Conservation (phyloP, 768 basidiomycete genomes). For the Sarcodon aspratus region DNA sequence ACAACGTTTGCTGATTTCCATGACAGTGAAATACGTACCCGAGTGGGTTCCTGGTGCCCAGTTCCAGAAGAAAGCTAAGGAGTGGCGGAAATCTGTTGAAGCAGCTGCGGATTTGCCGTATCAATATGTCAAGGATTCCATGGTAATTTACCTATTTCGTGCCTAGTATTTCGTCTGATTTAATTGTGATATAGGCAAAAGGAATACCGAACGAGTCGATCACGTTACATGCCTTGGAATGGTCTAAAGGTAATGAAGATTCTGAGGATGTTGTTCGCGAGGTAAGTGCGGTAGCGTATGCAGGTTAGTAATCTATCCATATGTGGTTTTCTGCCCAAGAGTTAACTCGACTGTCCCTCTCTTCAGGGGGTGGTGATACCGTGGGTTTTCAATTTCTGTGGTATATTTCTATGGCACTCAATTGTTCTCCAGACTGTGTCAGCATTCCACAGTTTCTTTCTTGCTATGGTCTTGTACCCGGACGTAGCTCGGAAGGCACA, state of each 20-base stretch:
- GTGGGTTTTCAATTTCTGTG: no score
- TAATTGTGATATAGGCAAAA: neutral
- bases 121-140: no score
- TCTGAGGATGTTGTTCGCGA: conserved; percentile 5
- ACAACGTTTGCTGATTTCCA: no score
- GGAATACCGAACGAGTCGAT: neutral
- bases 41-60: conserved; percentile 10
- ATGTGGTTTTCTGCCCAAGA: neutral
- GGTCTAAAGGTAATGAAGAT: conserved; percentile 7
- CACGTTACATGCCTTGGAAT: conserved; percentile 34
- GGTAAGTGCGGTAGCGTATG: neutral
- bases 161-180: neutral
- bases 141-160: neutral
- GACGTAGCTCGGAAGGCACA: conserved; percentile 25
- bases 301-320: neutral
- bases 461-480: conserved; percentile 28
- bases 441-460: conserved; percentile 21
- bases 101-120: no score
- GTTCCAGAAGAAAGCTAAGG: no score
- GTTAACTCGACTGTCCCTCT: no score
- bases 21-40: conserved; percentile 6
- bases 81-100: no score
- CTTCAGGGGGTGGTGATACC: conserved; percentile 8
- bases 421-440: conserved; percentile 27
- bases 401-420: no score